Percentiles rank a stretch among this genome's conserved stretches.
phyloP scores from a whole-genome alignment of 1,284 basidiomycete genomes.

The Wolfiporia cocos region DNA sequence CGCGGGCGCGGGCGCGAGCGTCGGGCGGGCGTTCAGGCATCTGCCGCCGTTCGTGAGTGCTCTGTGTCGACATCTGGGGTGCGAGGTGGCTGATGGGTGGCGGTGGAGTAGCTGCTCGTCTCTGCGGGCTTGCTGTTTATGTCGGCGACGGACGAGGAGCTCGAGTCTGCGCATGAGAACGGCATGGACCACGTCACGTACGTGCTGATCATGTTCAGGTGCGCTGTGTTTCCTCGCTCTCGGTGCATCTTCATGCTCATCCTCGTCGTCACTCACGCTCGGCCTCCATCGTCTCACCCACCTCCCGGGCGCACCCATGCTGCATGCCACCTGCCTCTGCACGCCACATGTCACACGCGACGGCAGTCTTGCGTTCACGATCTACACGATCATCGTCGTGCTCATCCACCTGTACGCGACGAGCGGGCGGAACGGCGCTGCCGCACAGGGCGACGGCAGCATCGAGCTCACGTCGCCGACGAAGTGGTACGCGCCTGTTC shows the following conservation, averaged over 20 bases:
- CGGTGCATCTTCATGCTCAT: conserved; percentile 1
- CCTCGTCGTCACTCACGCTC: conserved; percentile 53
- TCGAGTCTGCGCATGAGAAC: conserved; percentile 57
- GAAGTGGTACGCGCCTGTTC: conserved; percentile 27
- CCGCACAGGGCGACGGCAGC: conserved; percentile 13
- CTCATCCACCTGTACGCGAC: conserved; percentile 53
- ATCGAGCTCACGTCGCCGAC: conserved; percentile 27
- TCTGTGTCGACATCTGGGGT: conserved; percentile 1
- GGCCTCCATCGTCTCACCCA: too few species aligned
- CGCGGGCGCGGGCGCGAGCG: conserved; percentile 21
- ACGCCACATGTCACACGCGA: neutral
- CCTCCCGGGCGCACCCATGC: too few species aligned
- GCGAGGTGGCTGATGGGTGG: neutral
- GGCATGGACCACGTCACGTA: conserved; percentile 90
- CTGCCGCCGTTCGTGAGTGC: conserved; percentile 77
- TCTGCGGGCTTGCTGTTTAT: conserved; percentile 64
- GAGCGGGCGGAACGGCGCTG: conserved; percentile 50
- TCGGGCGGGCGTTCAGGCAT: conserved; percentile 71
- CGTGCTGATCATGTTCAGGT: conserved; percentile 79
- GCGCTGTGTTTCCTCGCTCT: conserved; percentile 11
- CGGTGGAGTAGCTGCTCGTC: conserved; percentile 3
- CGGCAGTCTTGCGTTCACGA: conserved; percentile 61
- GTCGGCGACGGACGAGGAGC: conserved; percentile 88
- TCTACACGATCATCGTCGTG: conserved; percentile 66
- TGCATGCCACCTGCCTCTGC: too few species aligned